Conservation (phyloP, 345 rosid genomes). For the Ricinus communis region DNA sequence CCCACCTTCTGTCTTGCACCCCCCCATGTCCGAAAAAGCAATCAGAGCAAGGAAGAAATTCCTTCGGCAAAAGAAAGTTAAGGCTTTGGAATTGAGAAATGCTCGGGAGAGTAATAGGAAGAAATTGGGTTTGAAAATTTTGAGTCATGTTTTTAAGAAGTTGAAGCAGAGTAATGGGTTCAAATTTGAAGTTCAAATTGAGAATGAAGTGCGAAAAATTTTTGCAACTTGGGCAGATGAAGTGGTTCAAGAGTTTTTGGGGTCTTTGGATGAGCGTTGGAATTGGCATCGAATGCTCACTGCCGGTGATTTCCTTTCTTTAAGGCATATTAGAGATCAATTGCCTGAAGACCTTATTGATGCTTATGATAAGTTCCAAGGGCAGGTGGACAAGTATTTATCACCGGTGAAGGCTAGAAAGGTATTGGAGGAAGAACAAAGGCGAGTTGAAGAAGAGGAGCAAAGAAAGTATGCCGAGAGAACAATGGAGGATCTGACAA, state of each 20-base stretch:
- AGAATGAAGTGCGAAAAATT: slow-evolving; percentile 60
- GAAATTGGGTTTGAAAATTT: slow-evolving; percentile 70
- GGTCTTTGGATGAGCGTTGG: slow-evolving; percentile 72
- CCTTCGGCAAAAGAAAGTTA: slow-evolving; percentile 83
- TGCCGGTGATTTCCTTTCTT: slow-evolving; percentile 74
- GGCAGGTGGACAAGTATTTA: slow-evolving; percentile 73
- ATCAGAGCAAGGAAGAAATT: slow-evolving; percentile 85
- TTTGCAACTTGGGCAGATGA: slow-evolving; percentile 80
- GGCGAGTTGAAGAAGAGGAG: slow-evolving; percentile 57
- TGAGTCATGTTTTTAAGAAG: slow-evolving; percentile 73
- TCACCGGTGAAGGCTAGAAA: slow-evolving; percentile 56
- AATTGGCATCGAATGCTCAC: slow-evolving; percentile 81
- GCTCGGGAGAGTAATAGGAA: slow-evolving; percentile 82
- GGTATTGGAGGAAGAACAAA: slow-evolving; percentile 67
- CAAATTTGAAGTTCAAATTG: slow-evolving; percentile 54
- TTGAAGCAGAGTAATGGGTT: slow-evolving; percentile 55
- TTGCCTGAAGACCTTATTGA: slow-evolving; percentile 71
- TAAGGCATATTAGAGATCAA: slow-evolving; percentile 72
- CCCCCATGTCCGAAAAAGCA: slow-evolving; percentile 81
- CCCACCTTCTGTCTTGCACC: slow-evolving; percentile 76
- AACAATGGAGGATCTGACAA: slow-evolving; percentile 70
- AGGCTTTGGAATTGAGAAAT: slow-evolving; percentile 63
- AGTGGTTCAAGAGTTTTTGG: slow-evolving; percentile 64
- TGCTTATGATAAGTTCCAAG: slow-evolving; percentile 77
- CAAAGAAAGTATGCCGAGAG: slow-evolving; percentile 64